Evolutionary conservation across 257 asterid species (phyloP).

Genomic region (Asclepias syriaca): DNA sequence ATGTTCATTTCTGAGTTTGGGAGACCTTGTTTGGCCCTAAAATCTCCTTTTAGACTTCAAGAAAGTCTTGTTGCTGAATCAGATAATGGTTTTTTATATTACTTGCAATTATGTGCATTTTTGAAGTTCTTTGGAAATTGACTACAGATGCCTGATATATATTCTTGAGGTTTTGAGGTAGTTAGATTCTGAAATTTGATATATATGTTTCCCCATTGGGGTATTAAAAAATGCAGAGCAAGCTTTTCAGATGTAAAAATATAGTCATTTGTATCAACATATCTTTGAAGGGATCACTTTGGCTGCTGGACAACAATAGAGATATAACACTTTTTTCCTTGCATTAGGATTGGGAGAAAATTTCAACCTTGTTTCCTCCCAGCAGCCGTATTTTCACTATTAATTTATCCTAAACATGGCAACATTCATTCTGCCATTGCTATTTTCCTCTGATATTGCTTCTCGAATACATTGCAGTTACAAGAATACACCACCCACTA

Average conservation of each 20-base stretch:
- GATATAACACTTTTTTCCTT: background rate
- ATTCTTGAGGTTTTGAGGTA: no score
- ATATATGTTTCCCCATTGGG: no score
- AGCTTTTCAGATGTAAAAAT: background rate
- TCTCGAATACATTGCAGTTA: background rate
- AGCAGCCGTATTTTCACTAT: background rate
- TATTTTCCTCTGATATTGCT: background rate
- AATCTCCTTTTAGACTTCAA: no score
- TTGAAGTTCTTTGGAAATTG: background rate
- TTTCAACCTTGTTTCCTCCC: background rate
- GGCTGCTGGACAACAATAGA: background rate
- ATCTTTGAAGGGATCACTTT: background rate
- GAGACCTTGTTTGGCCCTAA: background rate
- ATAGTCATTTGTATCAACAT: background rate
- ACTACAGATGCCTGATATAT: background rate
- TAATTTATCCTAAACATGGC: background rate
- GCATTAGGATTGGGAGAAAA: background rate
- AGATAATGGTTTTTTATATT: no score
- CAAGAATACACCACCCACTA: background rate
- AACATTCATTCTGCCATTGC: background rate
- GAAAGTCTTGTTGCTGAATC: no score
- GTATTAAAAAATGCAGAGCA: background rate
- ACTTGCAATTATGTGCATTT: background rate
- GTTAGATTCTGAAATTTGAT: no score
- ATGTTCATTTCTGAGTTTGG: background rate